Evolutionary conservation across 176 grass and related monocot species (phyloP).

Genomic region (Zea luxurians): DNA sequence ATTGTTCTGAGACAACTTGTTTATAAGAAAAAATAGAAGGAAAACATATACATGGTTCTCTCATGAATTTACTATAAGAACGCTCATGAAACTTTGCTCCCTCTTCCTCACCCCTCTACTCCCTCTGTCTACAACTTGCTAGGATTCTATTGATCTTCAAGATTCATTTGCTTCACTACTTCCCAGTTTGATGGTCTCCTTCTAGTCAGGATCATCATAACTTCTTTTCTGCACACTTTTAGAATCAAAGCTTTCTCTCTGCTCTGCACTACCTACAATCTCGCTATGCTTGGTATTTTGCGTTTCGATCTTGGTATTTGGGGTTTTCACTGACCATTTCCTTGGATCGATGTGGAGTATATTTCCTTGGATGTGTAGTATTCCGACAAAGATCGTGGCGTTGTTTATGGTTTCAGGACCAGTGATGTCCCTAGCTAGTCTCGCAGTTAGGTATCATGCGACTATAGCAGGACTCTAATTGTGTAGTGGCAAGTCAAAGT

Average conservation of each 20-base stretch:
- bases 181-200: neutral
- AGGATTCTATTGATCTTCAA: neutral
- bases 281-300: neutral
- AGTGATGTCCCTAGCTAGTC: neutral
- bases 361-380: neutral
- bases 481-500: slow-evolving; percentile 23
- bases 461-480: slow-evolving; percentile 1
- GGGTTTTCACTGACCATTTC: neutral
- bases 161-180: neutral
- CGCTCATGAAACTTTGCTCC: neutral
- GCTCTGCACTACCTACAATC: neutral
- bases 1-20: neutral
- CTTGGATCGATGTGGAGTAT: neutral
- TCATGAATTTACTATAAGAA: neutral
- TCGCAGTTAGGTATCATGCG: slow-evolving; percentile 24
- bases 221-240: neutral
- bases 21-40: neutral
- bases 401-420: neutral
- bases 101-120: neutral
- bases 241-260: neutral
- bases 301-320: neutral
- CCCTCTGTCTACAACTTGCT: neutral
- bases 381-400: neutral
- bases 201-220: neutral
- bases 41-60: neutral